Conservation (phyloP, 2,329 filamentous ascomycete genomes). For the Ambrosiella cleistominuta region DNA sequence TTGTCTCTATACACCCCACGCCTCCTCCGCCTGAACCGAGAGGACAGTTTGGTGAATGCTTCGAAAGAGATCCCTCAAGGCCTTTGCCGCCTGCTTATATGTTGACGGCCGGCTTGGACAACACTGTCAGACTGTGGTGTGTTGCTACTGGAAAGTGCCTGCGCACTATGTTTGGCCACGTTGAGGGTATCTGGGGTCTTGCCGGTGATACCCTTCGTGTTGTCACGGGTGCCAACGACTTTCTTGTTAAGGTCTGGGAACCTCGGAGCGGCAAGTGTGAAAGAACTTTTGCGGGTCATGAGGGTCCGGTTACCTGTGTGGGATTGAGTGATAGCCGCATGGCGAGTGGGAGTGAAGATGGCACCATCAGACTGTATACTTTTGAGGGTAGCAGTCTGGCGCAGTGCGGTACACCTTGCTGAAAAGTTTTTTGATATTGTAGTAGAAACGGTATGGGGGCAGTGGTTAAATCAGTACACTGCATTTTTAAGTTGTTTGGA, state of each 20-base stretch:
- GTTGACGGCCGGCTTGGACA: constrained; percentile 79
- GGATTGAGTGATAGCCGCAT: constrained; percentile 78
- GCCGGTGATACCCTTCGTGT: constrained; percentile 76
- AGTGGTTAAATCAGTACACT: constrained; percentile 1
- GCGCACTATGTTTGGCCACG: constrained; percentile 86
- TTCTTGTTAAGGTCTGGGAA: constrained; percentile 90
- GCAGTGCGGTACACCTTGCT: constrained; percentile 32
- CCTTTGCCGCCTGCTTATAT: constrained; percentile 76
- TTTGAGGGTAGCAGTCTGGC: constrained; percentile 38
- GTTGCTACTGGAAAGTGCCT: constrained; percentile 65
- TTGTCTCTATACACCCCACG: constrained; percentile 8
- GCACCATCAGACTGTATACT: constrained; percentile 71
- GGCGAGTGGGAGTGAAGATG: constrained; percentile 84
- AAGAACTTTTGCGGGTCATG: constrained; percentile 77
- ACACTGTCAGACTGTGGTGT: constrained; percentile 85
- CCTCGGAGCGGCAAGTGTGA: constrained; percentile 81
- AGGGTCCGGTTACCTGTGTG: constrained; percentile 82
- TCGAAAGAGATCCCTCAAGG: constrained; percentile 42
- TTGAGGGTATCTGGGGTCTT: constrained; percentile 90
- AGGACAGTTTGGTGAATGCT: constrained; percentile 41
- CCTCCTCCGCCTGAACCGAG: constrained; percentile 28
- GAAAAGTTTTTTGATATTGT: constrained; percentile 15
- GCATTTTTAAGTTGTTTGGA: background rate
- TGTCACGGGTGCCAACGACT: constrained; percentile 79
- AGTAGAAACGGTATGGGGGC: constrained; percentile 8